Conservation (phyloP, 2,329 filamentous ascomycete species). For the Calonectria pteridis region DNA sequence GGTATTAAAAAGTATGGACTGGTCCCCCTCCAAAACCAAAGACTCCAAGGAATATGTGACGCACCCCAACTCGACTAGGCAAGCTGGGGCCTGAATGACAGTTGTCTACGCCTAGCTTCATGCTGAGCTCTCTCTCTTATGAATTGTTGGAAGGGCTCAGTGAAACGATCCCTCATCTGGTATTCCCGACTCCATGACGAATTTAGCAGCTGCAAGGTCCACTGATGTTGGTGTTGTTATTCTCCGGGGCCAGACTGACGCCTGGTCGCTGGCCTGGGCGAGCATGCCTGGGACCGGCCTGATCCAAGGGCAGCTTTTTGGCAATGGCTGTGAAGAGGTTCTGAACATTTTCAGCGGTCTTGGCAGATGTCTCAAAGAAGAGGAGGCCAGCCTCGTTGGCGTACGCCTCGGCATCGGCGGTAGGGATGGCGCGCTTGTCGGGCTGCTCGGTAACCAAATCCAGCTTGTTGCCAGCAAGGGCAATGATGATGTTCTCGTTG, state of each 20-base stretch:
- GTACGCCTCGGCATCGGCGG: constrained; percentile 94
- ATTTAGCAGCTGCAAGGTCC: constrained; percentile 69
- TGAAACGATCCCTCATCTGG: constrained; percentile 34
- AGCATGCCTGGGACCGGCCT: constrained; percentile 91
- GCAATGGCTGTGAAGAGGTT: constrained; percentile 98
- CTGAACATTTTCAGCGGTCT: constrained; percentile 95
- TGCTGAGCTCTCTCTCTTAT: constrained; percentile 39
- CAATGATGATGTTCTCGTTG: constrained; percentile 99
- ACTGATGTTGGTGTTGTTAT: constrained; percentile 67
- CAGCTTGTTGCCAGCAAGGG: constrained; percentile 96
- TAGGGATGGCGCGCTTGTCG: constrained; percentile 92
- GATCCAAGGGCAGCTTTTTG: constrained; percentile 96
- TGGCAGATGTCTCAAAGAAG: constrained; percentile 99
- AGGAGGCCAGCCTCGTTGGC: constrained; percentile 92
- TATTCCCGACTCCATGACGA: constrained; percentile 32
- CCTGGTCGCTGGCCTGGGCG: constrained; percentile 73
- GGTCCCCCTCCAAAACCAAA: constrained; percentile 53
- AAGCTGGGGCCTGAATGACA: constrained; percentile 43
- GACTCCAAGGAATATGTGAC: constrained; percentile 57
- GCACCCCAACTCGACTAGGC: constrained; percentile 45
- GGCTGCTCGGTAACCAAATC: constrained; percentile 95
- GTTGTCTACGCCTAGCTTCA: constrained; percentile 44
- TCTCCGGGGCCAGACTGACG: constrained; percentile 69
- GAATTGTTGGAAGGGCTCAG: constrained; percentile 36
- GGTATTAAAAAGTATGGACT: constrained; percentile 54